Base-by-base conservation (phyloP, 2,329 filamentous ascomycete genomes). In the Fusarium algeriense region DNA sequence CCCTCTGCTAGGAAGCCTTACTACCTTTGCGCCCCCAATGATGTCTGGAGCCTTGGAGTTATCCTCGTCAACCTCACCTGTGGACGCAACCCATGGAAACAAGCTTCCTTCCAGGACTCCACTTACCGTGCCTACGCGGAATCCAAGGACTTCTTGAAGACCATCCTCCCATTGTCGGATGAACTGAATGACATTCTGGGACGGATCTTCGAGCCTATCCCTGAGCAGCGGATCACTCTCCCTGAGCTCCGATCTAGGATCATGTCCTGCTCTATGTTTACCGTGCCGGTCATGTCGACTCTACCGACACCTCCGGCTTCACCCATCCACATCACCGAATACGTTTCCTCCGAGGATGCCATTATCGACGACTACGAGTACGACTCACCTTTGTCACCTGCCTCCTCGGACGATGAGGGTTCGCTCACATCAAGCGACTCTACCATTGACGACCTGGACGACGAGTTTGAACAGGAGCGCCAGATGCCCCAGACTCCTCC, bases 51-150 rank as follows among this genome's bases (percentile, higher is more conserved):
- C 78, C 88, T 99, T n/a, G 96, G 96, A 75, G 95, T 99, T 57
- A 97, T 99, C 80, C 88, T 99, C 67, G 94, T 99, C 77, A 99
- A 99, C 85, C 87, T 99, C 74, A 97, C 94, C 55, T 99, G 96
- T 84, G 96, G 96, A 79, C 94, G 96, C 81, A 99, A 99, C 83
- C 96, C 96, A 65, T 99, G 96, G 96, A 98, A 98, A 85, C 92
- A 96, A 80, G 96, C 96, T 69, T 97, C 94, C 15, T 86, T 90
- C 75, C 94, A 97, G 81, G 96, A 99, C 82, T 94, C 94, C 71
- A 98, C 96, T 48, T 99, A 98, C 88, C 90, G 92, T 78, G 95
- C 95, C 59, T 98, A 93, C 83, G 88, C 93, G 75, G 92, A 92
- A 85, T 94, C 94, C 79, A 90, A 90, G 68, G 91, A 92, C 78